These are phyloP conservation scores for Discostella pseudostelligera DNA, from an alignment of 108 stramenopile genomes.

Conservation along the genomic window DNA sequence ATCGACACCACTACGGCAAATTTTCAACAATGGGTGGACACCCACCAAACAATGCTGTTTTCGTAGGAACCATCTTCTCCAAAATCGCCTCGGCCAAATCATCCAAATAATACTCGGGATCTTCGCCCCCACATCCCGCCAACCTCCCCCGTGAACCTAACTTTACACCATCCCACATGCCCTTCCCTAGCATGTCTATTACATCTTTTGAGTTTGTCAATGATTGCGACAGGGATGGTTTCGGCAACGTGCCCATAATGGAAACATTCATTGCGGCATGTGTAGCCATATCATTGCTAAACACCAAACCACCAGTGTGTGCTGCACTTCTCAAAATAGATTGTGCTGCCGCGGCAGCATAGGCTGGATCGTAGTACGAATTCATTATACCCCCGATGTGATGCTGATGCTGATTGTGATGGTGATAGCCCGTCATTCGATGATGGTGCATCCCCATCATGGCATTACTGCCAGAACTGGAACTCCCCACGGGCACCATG, in stretches of 20 bases:
- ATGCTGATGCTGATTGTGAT: conserved; percentile 6
- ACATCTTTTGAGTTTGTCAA: conserved; percentile 10
- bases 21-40: conserved; percentile 76
- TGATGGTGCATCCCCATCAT: no score
- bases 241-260: conserved; percentile 26
- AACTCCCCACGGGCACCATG: conserved; percentile 34
- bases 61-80: conserved; percentile 60
- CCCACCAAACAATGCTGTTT: conserved; percentile 66
- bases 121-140: conserved; percentile 63
- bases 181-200: conserved; percentile 29
- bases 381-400: conserved; percentile 20
- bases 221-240: neutral
- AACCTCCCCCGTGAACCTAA: conserved; percentile 46
- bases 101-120: conserved; percentile 66
- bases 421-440: conserved; percentile 18
- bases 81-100: conserved; percentile 71
- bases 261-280: conserved; percentile 29
- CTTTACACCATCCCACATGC: conserved; percentile 52
- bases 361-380: conserved; percentile 43
- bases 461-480: neutral
- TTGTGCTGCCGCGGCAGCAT: conserved; percentile 40
- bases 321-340: conserved; percentile 37
- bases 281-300: conserved; percentile 36
- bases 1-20: conserved; percentile 39
- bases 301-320: conserved; percentile 31